Base-by-base conservation (phyloP, 305 asterid genomes). In the Rubia tinctorum region DNA sequence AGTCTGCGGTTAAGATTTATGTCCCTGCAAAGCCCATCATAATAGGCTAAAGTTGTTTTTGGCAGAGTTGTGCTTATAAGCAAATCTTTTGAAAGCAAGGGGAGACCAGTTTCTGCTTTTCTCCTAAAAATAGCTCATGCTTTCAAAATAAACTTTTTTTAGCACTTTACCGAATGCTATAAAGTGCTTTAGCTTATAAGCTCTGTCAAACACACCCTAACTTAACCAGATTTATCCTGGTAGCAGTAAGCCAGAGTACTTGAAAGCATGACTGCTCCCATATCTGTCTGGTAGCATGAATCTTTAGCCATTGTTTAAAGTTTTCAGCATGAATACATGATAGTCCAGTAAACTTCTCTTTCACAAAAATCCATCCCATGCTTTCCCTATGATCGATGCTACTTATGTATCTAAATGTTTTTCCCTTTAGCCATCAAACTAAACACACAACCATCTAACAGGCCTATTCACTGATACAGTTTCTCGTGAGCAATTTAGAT, bases 301-400 rank as follows among this genome's bases (percentile, higher is more conserved):
- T 59, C 62, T 25, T 60, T 23, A 60, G 39, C 18, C 14, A 60
- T 60, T 60, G 66, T 60, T 60, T 60, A n/a, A n/a, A n/a, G n/a
- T n/a, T n/a, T n/a, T 25, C 40, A 60, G 11, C 40, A 60, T 60
- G 10, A 1, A 59, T 25, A 59, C 34, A 59, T 59, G 64, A 59
- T 2, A 59, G 20, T 59, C 64, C 64, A 59, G 34, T 10, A 59
- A 59, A 37, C 64, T 10, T 59, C 64, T 59, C 64, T 27, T 20
- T 59, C 64, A 59, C 7, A 20, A 23, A 59, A 23, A 59, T 23
- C 13, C 34, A 20, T 59, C 34, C 61, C 47, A 55, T 55, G 22
- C 9, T n/a, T 18, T 55, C 20, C 23, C 61, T 55, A 55, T 55
- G 61, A 14, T 17, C 6, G 34, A 5, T 59, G 64, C 34, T 22